Conservation (phyloP, 1,139 yeast genomes). For the Suhomyces terraborum region DNA sequence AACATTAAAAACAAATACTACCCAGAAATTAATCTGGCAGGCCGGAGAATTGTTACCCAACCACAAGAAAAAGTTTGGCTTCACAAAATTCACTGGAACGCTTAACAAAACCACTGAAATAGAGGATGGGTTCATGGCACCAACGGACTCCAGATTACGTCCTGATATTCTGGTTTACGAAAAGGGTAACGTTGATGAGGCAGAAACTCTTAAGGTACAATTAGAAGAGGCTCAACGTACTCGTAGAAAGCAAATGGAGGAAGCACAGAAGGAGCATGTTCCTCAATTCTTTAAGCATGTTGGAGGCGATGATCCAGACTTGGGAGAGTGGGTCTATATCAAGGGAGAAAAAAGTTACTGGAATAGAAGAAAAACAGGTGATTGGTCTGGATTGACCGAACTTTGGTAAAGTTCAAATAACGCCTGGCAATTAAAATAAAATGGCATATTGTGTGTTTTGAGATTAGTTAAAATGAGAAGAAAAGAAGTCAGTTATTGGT, state of each 20-base stretch:
- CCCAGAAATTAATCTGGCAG: constrained; percentile 60
- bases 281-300: constrained; percentile 67
- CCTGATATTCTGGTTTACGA: constrained; percentile 83
- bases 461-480: neutral
- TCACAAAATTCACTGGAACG: constrained; percentile 78
- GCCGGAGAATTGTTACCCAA: constrained; percentile 65
- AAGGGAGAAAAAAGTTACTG: constrained; percentile 74
- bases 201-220: constrained; percentile 65
- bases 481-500: too few relatives aligned
- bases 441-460: too few relatives aligned
- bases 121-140: constrained; percentile 66
- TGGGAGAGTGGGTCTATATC: constrained; percentile 61
- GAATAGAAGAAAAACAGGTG: constrained; percentile 64
- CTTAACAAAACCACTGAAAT: constrained; percentile 75
- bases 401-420: constrained; percentile 52
- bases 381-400: constrained; percentile 58
- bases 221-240: constrained; percentile 82
- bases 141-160: constrained; percentile 85
- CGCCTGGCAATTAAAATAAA: too few relatives aligned
- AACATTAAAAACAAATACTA: constrained; percentile 41
- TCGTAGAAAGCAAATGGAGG: constrained; percentile 64
- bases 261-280: constrained; percentile 41
- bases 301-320: constrained; percentile 35
- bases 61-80: constrained; percentile 72
- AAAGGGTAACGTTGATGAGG: constrained; percentile 63